Evolutionary conservation across 371 early-diverging fungal genomes (phyloP).

Genomic region (Mucor velutinosus): DNA sequence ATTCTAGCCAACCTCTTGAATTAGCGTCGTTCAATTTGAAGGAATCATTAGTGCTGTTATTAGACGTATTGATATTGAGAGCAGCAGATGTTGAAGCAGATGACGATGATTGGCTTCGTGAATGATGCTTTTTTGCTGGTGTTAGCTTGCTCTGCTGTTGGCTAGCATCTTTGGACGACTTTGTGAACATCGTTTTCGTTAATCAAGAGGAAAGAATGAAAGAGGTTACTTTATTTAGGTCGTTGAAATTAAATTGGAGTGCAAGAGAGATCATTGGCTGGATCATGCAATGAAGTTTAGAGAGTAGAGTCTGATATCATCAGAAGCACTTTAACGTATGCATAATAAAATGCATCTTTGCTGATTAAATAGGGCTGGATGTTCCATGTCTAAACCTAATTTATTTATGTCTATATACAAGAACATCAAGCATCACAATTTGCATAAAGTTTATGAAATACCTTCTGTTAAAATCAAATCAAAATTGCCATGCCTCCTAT

Average conservation of each 20-base stretch:
- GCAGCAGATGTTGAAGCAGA: not conserved
- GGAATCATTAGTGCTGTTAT: not conserved
- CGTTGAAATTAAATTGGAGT: not conserved
- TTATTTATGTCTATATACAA: too few relatives aligned
- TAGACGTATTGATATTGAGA: not conserved
- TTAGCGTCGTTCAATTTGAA: not conserved
- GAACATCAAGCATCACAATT: too few relatives aligned
- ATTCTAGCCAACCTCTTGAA: conserved; percentile 25
- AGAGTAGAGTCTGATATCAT: too few relatives aligned
- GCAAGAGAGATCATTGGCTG: not conserved
- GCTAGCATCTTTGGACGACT: conserved; percentile 1
- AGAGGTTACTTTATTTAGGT: not conserved
- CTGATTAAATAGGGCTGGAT: too few relatives aligned
- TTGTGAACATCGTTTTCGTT: conserved; percentile 9
- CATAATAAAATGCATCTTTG: too few relatives aligned
- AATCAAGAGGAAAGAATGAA: not conserved
- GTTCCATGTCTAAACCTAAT: too few relatives aligned
- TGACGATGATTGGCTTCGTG: not conserved
- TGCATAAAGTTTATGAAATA: too few relatives aligned
- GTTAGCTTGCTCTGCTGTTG: not conserved
- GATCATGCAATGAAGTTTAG: not conserved
- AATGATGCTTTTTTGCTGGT: not conserved
- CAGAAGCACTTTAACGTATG: too few relatives aligned
- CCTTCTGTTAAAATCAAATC: too few relatives aligned
- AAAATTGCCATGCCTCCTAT: too few relatives aligned